Evolutionary conservation across 2,329 filamentous ascomycete genomes (phyloP), one percentile per base, ranked within the genome.

Genomic region (Torrubiella hemipterigena): DNA sequence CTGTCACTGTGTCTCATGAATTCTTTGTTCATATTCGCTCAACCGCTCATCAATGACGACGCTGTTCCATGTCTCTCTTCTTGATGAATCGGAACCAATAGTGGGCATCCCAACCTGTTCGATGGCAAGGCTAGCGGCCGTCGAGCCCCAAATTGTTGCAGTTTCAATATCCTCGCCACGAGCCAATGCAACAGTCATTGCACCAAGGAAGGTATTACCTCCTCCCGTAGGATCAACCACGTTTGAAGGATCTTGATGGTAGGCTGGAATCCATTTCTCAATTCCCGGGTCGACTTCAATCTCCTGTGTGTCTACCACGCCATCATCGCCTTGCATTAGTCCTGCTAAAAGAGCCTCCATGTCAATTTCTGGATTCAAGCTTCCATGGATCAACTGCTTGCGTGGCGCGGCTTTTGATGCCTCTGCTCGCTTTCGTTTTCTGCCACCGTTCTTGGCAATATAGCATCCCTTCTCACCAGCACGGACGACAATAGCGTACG

Each of bases 211-310:
- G 0, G 81, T 78, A 54, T 98, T 98, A 1, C 91, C 91, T 14
- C 86, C 91, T 8, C 91, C 91, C 0, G 91, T 96, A 1, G 89
- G 87, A 53, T 96, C 91, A n/a, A 91, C 60, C 2, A 95, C 84
- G 35, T 61, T 71, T 7, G 44, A 35, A 1, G 44, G 25, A 22
- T 58, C 51, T 5, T 50, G 55, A 47, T 87, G 81, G 48, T 80
- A 89, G 7, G 87, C 81, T 10, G 82, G 83, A 16, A 94, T 58
- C 82, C 85, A 93, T 36, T 67, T 60, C 44, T 78, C 70, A 32
- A 78, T 64, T 4, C 77, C 75, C 11, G 75, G 70, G 41, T 81
- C 69, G 25, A 80, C 58, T 38, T 71, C 67, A 20, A 73, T 67
- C 42, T 74, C 69, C 39, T 75, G 71, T 7, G 69, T 56, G 18